A percentile compares a stretch with the other conserved stretches of the same genome.
phyloP scores from a whole-genome alignment of 345 rosid species.

The Populus simonii region DNA sequence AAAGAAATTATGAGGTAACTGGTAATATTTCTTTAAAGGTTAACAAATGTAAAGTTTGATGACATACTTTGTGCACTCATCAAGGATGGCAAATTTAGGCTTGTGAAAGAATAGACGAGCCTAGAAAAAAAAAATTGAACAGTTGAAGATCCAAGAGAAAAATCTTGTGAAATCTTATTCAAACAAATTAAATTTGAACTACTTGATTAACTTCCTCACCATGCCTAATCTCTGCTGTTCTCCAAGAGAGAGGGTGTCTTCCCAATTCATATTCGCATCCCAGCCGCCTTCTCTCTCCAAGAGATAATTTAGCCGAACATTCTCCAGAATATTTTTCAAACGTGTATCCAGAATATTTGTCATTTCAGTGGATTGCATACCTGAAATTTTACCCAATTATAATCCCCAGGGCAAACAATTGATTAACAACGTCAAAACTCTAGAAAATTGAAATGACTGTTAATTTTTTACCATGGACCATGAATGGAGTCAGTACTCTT shows the following conservation, averaged over 20 bases:
- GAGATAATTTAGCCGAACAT: constrained; percentile 79
- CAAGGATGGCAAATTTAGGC: constrained; percentile 89
- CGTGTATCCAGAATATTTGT: constrained; percentile 47
- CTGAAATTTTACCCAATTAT: constrained; percentile 34
- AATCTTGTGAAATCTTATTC: background rate
- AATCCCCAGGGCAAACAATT: background rate
- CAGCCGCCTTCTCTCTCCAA: constrained; percentile 87
- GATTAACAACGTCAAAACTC: background rate
- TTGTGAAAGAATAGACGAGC: constrained; percentile 94
- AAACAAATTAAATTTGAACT: background rate
- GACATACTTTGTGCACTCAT: constrained; percentile 95
- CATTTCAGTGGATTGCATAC: constrained; percentile 32
- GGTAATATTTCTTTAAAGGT: background rate
- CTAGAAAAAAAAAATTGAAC: constrained; percentile 37
- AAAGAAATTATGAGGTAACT: background rate
- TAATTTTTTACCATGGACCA: background rate
- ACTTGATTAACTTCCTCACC: constrained; percentile 42
- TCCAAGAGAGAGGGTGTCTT: constrained; percentile 90
- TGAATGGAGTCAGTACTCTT: background rate
- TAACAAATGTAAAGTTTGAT: constrained; percentile 6
- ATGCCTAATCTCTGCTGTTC: constrained; percentile 98
- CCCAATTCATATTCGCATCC: constrained; percentile 85
- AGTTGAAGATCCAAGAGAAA: constrained; percentile 8
- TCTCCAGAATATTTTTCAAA: constrained; percentile 70
- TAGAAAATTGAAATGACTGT: background rate